Evolutionary conservation across 108 stramenopile species (phyloP).

Genomic region (Epipyxis sp.): DNA sequence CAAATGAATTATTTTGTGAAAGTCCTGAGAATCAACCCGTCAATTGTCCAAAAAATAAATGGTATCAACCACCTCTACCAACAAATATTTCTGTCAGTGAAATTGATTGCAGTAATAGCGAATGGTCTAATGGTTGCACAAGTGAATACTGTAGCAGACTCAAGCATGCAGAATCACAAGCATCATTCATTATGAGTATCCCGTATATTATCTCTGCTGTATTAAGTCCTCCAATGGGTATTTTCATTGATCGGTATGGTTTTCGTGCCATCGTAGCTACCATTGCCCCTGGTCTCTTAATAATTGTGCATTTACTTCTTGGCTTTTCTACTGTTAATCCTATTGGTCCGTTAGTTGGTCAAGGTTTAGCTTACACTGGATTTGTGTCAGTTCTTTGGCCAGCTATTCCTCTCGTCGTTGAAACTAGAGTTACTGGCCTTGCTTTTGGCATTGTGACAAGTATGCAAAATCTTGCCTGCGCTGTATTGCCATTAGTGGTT

Average conservation of each 20-base stretch:
- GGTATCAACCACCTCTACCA: neutral
- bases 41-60: neutral
- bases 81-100: slow-evolving; percentile 20
- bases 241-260: slow-evolving; percentile 60
- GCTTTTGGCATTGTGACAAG: slow-evolving; percentile 64
- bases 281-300: slow-evolving; percentile 45
- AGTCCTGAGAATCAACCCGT: neutral
- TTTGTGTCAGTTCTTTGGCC: slow-evolving; percentile 70
- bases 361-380: slow-evolving; percentile 60
- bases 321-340: slow-evolving; percentile 42
- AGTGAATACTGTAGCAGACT: neutral
- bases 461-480: slow-evolving; percentile 62
- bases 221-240: slow-evolving; percentile 56
- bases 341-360: slow-evolving; percentile 54
- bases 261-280: slow-evolving; percentile 49
- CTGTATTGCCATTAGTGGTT: slow-evolving; percentile 58
- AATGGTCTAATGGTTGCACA: slow-evolving; percentile 52
- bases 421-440: slow-evolving; percentile 49
- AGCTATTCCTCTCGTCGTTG: slow-evolving; percentile 60
- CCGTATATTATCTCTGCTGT: slow-evolving; percentile 60
- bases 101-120: slow-evolving; percentile 55
- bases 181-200: slow-evolving; percentile 55
- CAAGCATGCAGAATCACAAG: neutral
- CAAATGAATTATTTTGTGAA: slow-evolving; percentile 41
- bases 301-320: slow-evolving; percentile 53